phyloP scores from a whole-genome alignment of 2,329 filamentous ascomycete genomes.

The Aspergillus latus region DNA sequence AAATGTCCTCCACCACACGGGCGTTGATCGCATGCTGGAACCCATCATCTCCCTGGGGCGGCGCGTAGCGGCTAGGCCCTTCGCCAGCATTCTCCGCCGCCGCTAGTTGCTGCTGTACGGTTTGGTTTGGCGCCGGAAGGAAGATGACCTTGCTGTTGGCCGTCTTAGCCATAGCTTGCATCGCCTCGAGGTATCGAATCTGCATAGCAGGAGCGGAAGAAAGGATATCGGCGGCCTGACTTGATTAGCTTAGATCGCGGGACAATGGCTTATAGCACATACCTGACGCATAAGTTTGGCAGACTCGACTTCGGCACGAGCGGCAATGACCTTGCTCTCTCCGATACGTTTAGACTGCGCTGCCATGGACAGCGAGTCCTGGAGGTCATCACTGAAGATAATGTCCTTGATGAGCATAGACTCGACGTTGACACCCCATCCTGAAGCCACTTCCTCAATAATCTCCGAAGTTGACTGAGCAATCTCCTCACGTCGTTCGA shows the following conservation, averaged over 20 bases:
- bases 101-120: conserved; percentile 51
- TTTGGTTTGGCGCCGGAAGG: conserved; percentile 66
- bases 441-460: conserved; percentile 89
- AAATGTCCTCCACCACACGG: conserved; percentile 83
- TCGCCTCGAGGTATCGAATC: conserved; percentile 95
- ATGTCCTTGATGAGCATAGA: conserved; percentile 99
- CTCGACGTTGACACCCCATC: conserved; percentile 95
- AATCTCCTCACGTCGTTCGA: conserved; percentile 96
- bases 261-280: conserved; percentile 3
- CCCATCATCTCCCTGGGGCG: conserved; percentile 54
- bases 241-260: conserved; percentile 10
- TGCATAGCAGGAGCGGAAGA: conserved; percentile 94
- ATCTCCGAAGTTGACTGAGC: conserved; percentile 94
- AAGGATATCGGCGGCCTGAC: conserved; percentile 80
- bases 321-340: conserved; percentile 97
- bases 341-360: conserved; percentile 98
- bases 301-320: conserved; percentile 91
- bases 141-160: conserved; percentile 88
- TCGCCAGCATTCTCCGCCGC: conserved; percentile 55
- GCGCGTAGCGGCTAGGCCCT: conserved; percentile 53
- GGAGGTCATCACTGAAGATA: conserved; percentile 91
- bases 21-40: conserved; percentile 82
- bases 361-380: conserved; percentile 96
- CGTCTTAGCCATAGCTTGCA: conserved; percentile 97
- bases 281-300: conserved; percentile 79